Evolutionary conservation across 2,329 filamentous ascomycete genomes (phyloP).

Genomic region (Alternaria ethzedia): DNA sequence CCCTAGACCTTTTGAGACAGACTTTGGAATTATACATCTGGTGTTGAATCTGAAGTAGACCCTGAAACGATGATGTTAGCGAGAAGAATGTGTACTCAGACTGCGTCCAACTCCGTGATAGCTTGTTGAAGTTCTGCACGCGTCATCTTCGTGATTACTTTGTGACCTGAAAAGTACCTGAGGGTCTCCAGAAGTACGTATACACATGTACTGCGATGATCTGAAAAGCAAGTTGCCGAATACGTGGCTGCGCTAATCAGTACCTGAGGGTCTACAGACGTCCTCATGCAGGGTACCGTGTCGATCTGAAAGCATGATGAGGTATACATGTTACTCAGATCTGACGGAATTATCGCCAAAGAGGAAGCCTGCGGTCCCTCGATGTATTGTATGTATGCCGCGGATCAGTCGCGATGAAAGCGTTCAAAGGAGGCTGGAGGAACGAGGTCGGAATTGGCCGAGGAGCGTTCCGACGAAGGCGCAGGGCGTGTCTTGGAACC

Average conservation of each 20-base stretch:
- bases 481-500: not conserved
- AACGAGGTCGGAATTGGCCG: constrained; percentile 1
- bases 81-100: not conserved
- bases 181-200: not conserved
- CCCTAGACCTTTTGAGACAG: not conserved
- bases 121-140: not conserved
- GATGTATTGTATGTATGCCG: not conserved
- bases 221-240: not conserved
- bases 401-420: not conserved
- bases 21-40: not conserved
- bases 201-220: not conserved
- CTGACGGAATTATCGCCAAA: not conserved
- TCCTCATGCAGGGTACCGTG: not conserved
- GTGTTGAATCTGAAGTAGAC: not conserved
- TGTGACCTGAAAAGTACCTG: not conserved
- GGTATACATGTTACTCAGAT: not conserved
- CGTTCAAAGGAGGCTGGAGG: not conserved
- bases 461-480: not conserved
- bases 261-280: not conserved
- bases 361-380: not conserved
- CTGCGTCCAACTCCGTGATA: not conserved
- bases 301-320: not conserved
- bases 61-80: not conserved
- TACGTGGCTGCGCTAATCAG: not conserved
- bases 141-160: not conserved